A percentile compares a stretch with the other conserved stretches of the same genome.
Evolutionary conservation across 805 yeast species (phyloP).

Genomic region (Lipomyces lipofer): DNA sequence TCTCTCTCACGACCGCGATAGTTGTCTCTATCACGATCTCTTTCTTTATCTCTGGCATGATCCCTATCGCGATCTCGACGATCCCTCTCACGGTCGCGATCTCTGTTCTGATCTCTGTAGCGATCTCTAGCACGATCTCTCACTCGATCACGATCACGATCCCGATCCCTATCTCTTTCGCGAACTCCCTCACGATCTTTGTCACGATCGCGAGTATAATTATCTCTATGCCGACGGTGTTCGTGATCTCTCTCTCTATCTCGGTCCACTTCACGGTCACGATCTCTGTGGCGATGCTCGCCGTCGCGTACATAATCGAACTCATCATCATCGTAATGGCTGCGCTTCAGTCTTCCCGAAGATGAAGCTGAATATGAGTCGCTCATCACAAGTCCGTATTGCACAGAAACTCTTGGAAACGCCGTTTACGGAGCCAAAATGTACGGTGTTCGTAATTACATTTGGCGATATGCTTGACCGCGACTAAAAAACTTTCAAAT

Average conservation of each 20-base stretch:
- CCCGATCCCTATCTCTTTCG: slow-evolving; percentile 21
- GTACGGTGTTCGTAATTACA: too few relatives aligned
- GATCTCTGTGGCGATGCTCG: slow-evolving; percentile 7
- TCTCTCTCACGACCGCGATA: slow-evolving; percentile 12
- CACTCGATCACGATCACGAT: slow-evolving; percentile 12
- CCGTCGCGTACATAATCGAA: slow-evolving; percentile 3
- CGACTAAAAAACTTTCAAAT: too few relatives aligned
- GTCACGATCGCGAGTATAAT: slow-evolving; percentile 10
- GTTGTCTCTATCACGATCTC: slow-evolving; percentile 16
- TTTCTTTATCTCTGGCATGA: slow-evolving; percentile 14
- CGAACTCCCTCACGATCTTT: slow-evolving; percentile 8
- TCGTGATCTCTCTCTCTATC: slow-evolving; percentile 25
- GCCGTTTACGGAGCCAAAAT: too few relatives aligned
- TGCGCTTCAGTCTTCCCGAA: slow-evolving; percentile 3
- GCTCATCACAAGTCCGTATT: too few relatives aligned
- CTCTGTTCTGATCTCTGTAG: slow-evolving; percentile 6
- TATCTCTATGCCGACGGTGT: slow-evolving; percentile 14
- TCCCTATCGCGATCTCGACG: slow-evolving; percentile 22
- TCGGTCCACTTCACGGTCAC: slow-evolving; percentile 18
- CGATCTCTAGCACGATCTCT: slow-evolving; percentile 25
- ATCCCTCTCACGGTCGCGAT: slow-evolving; percentile 14
- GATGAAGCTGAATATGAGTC: slow-evolving; percentile 1
- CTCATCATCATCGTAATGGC: slow-evolving; percentile 10
- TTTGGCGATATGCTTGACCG: too few relatives aligned
- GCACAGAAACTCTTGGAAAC: too few relatives aligned